These are phyloP conservation scores for Dalbergia oliveri DNA, from an alignment of 306 rosid genomes.

Conservation along the genomic window DNA sequence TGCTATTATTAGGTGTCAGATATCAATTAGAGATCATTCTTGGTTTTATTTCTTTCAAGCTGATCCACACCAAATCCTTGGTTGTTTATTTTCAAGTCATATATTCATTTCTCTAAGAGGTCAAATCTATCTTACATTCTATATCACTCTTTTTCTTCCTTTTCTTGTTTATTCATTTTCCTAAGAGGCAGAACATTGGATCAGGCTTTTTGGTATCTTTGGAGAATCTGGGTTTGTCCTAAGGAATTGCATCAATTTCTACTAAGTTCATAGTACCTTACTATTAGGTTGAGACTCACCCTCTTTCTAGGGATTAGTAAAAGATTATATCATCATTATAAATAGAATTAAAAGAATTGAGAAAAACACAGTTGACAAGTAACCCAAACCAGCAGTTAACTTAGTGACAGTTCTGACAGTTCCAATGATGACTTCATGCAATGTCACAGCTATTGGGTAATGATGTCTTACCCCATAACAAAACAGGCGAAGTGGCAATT, in stretches of 20 bases:
- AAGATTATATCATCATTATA: slow-evolving; percentile 14
- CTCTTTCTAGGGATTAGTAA: neutral
- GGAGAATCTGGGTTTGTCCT: too few species aligned
- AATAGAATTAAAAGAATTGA: slow-evolving; percentile 22
- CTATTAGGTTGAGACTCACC: too few species aligned
- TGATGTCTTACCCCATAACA: slow-evolving; percentile 83
- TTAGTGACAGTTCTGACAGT: slow-evolving; percentile 12
- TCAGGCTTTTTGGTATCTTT: too few species aligned
- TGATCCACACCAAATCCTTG: too few species aligned
- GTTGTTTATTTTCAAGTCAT: neutral
- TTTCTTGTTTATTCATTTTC: neutral
- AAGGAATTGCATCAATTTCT: too few species aligned
- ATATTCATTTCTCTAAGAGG: neutral
- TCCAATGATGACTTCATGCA: slow-evolving; percentile 18
- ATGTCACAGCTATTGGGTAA: slow-evolving; percentile 34
- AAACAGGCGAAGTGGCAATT: slow-evolving; percentile 66
- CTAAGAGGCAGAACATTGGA: neutral
- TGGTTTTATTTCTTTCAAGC: too few species aligned
- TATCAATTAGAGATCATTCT: too few species aligned
- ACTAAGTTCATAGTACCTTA: too few species aligned
- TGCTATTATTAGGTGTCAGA: too few species aligned
- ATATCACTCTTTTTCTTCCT: neutral
- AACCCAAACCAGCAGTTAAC: slow-evolving; percentile 4
- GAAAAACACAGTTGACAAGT: slow-evolving; percentile 7
- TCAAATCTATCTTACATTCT: neutral